Conservation (phyloP, 495 filamentous ascomycete genomes). For the Hyaloscypha finlandica region DNA sequence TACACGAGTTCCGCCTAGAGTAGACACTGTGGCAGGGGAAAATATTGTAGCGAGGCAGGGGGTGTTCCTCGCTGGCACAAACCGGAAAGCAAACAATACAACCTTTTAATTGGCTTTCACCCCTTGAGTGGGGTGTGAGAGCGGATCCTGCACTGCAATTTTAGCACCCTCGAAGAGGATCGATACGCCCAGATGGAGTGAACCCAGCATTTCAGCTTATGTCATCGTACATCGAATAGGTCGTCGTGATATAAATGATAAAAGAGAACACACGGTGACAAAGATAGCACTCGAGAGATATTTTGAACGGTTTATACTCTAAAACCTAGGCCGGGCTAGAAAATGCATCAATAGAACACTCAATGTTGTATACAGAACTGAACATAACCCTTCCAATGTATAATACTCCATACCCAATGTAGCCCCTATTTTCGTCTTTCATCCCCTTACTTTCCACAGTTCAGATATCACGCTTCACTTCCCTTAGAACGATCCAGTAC, state of each 20-base stretch:
- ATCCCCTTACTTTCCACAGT: background rate
- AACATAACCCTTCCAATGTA: slow-evolving; percentile 11
- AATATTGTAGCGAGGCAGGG: too few species aligned
- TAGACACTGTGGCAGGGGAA: too few species aligned
- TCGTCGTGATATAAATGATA: background rate
- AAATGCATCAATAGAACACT: slow-evolving; percentile 18
- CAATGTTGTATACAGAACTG: slow-evolving; percentile 26
- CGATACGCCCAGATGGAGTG: too few species aligned
- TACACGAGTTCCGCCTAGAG: too few species aligned
- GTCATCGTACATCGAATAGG: too few species aligned
- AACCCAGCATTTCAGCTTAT: too few species aligned
- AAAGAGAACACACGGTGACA: background rate
- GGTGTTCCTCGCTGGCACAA: too few species aligned
- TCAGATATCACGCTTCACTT: background rate
- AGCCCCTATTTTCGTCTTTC: background rate
- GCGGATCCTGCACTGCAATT: too few species aligned
- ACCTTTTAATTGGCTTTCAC: too few species aligned
- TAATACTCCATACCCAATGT: slow-evolving; percentile 2
- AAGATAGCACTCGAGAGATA: background rate
- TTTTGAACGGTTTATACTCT: slow-evolving; percentile 18
- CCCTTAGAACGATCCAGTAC: slow-evolving; percentile 34
- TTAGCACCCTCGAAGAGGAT: too few species aligned
- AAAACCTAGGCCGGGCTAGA: slow-evolving; percentile 27
- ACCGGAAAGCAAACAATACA: too few species aligned
- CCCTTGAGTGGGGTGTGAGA: too few species aligned